Conservation (phyloP, 140 eudicot species). For the Anethum foeniculum region DNA sequence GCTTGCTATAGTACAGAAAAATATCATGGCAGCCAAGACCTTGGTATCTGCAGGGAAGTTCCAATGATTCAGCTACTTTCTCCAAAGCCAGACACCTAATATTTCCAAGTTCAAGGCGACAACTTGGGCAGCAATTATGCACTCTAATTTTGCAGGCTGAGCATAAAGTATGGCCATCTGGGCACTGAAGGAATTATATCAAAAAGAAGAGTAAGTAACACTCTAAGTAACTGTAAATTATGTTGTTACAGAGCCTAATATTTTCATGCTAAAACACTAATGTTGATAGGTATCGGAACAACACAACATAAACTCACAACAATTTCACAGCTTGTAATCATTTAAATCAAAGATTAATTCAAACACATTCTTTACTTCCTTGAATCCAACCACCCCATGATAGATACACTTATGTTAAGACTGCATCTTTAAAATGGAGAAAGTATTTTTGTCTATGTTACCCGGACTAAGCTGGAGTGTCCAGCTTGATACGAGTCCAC, state of each 20-base stretch:
- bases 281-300: not conserved
- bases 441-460: not conserved
- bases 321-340: not conserved
- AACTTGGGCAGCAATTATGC: slow-evolving; percentile 22
- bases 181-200: slow-evolving; percentile 21
- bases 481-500: not conserved
- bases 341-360: not conserved
- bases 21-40: slow-evolving; percentile 29
- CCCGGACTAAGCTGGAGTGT: not conserved
- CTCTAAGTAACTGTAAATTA: not conserved
- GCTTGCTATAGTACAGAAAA: slow-evolving; percentile 23
- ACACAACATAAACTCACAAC: not conserved
- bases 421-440: not conserved
- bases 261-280: not conserved
- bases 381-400: not conserved
- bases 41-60: slow-evolving; percentile 32
- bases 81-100: slow-evolving; percentile 37
- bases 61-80: slow-evolving; percentile 31
- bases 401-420: not conserved
- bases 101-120: slow-evolving; percentile 27
- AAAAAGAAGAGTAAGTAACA: slow-evolving; percentile 1
- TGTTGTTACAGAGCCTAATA: not conserved
- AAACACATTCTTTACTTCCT: not conserved
- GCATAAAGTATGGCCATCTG: slow-evolving; percentile 35
- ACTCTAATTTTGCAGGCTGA: slow-evolving; percentile 29